Percentiles rank a stretch among this genome's conserved stretches.
Evolutionary conservation across 1,284 basidiomycete genomes (phyloP).

Genomic region (Heterobasidion irregulare): DNA sequence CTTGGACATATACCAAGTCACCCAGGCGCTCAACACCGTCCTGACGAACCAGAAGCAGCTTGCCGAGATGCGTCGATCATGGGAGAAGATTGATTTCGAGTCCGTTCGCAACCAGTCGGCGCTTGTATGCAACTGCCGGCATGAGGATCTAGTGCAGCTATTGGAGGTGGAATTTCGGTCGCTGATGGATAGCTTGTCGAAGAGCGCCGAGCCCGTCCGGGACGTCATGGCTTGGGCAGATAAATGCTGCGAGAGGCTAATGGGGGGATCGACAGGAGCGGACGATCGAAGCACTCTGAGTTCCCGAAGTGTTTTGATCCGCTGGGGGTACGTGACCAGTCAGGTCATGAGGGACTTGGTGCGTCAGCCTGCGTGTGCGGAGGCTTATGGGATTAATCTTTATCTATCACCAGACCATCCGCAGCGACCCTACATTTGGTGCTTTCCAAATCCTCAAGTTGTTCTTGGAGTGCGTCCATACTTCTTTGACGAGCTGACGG

Average conservation of each 20-base stretch:
- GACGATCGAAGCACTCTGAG: constrained; percentile 79
- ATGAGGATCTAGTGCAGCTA: constrained; percentile 78
- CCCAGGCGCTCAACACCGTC: constrained; percentile 78
- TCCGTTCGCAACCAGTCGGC: constrained; percentile 87
- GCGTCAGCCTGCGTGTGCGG: constrained; percentile 18
- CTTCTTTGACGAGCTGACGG: constrained; percentile 9
- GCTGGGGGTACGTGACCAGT: constrained; percentile 87
- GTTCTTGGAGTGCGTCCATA: constrained; percentile 68
- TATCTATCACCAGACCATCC: constrained; percentile 54
- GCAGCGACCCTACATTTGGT: constrained; percentile 82
- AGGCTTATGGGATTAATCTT: constrained; percentile 2
- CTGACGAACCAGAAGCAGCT: constrained; percentile 81
- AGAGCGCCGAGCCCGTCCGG: constrained; percentile 74
- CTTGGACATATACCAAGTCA: constrained; percentile 84
- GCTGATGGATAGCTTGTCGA: constrained; percentile 61
- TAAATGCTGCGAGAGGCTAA: constrained; percentile 75
- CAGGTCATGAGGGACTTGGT: constrained; percentile 85
- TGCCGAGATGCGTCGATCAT: constrained; percentile 77
- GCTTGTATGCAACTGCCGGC: constrained; percentile 83
- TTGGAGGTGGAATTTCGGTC: constrained; percentile 79
- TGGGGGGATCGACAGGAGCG: constrained; percentile 51
- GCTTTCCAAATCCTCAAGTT: constrained; percentile 86
- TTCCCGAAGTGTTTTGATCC: constrained; percentile 76
- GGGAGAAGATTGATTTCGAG: constrained; percentile 82
- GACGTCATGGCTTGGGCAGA: constrained; percentile 87